Evolutionary conservation across 1,139 yeast species (phyloP).

Genomic region (Petasospora rhodanensis): DNA sequence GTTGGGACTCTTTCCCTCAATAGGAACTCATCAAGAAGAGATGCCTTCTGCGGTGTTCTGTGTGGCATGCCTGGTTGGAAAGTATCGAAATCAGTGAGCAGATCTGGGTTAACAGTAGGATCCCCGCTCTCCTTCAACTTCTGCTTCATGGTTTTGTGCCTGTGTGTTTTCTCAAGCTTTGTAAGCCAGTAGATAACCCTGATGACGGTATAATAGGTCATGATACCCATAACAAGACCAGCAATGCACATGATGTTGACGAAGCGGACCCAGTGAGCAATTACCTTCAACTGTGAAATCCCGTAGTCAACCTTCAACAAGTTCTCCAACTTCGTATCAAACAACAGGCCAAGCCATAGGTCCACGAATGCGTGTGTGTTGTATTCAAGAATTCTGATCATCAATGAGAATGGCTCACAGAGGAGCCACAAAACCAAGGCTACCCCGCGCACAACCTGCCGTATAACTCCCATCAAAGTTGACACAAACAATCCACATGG

Average conservation of each 20-base stretch:
- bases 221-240: slow-evolving; percentile 19
- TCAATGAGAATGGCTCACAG: slow-evolving; percentile 19
- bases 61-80: not conserved
- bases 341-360: slow-evolving; percentile 17
- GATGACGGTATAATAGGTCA: slow-evolving; percentile 18
- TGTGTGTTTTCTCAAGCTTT: slow-evolving; percentile 12
- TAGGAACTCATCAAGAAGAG: slow-evolving; percentile 7
- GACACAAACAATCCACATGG: too few relatives aligned
- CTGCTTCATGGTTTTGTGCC: slow-evolving; percentile 2
- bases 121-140: slow-evolving; percentile 3
- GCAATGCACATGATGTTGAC: slow-evolving; percentile 21
- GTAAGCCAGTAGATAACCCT: slow-evolving; percentile 21
- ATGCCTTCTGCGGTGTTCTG: slow-evolving; percentile 1
- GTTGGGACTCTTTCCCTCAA: slow-evolving; percentile 3
- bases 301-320: slow-evolving; percentile 16
- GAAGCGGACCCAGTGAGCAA: slow-evolving; percentile 21
- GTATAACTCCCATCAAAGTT: not conserved
- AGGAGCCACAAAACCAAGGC: slow-evolving; percentile 7
- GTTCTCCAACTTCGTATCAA: slow-evolving; percentile 16
- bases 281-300: slow-evolving; percentile 11
- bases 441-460: slow-evolving; percentile 1
- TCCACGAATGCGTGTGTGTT: slow-evolving; percentile 17
- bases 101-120: not conserved
- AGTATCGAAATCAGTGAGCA: slow-evolving; percentile 5
- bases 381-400: slow-evolving; percentile 18